Evolutionary conservation across 108 stramenopile genomes (phyloP).

Genomic region (Asterionellopsis glacialis): DNA sequence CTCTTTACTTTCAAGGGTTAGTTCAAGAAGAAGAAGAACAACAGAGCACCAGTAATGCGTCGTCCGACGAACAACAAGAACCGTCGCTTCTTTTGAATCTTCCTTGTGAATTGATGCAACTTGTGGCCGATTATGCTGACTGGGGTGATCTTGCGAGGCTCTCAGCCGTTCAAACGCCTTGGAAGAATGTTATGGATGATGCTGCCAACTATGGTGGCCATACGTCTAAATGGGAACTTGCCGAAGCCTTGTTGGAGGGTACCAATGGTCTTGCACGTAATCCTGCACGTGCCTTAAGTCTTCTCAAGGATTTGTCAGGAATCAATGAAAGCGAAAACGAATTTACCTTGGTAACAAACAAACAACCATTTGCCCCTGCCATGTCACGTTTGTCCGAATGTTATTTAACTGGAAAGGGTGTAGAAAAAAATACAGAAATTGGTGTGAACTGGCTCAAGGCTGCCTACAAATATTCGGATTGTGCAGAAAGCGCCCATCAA

Average conservation of each 20-base stretch:
- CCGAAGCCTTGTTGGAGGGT: slow-evolving; percentile 38
- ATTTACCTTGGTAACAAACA: slow-evolving; percentile 8
- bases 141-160: slow-evolving; percentile 84
- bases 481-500: slow-evolving; percentile 65
- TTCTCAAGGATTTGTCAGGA: slow-evolving; percentile 45
- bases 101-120: slow-evolving; percentile 64
- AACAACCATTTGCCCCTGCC: slow-evolving; percentile 39
- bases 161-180: slow-evolving; percentile 63
- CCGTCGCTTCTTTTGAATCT: slow-evolving; percentile 13
- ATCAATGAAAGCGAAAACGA: slow-evolving; percentile 13
- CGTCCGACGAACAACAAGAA: background rate
- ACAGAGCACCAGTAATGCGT: background rate
- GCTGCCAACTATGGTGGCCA: slow-evolving; percentile 51
- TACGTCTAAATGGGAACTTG: slow-evolving; percentile 69
- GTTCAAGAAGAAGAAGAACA: no score
- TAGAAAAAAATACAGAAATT: slow-evolving; percentile 17
- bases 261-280: slow-evolving; percentile 51
- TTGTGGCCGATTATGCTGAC: slow-evolving; percentile 45
- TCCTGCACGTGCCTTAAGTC: slow-evolving; percentile 46
- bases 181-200: slow-evolving; percentile 57
- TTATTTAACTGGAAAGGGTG: slow-evolving; percentile 56
- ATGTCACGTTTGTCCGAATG: slow-evolving; percentile 57
- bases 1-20: slow-evolving; percentile 7
- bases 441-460: slow-evolving; percentile 73
- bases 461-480: slow-evolving; percentile 53